phyloP scores from a whole-genome alignment of 345 rosid genomes.

The Theobroma cacao region DNA sequence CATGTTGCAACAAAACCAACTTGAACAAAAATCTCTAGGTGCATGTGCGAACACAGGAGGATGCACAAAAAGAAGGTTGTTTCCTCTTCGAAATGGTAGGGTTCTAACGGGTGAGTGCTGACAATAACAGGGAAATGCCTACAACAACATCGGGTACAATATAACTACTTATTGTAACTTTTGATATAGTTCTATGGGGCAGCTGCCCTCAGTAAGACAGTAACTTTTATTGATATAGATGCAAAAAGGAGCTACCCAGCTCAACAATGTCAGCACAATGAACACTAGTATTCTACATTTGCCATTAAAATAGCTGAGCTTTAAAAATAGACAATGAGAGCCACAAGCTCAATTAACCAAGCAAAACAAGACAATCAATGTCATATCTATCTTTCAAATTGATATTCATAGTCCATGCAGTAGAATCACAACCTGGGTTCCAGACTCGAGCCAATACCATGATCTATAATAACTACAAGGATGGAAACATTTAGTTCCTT shows the following conservation, averaged over 20 bases:
- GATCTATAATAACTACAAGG: neutral
- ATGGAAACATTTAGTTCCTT: neutral
- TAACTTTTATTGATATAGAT: neutral
- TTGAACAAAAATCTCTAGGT: neutral
- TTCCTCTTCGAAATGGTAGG: neutral
- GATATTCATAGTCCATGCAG: neutral
- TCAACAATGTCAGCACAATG: neutral
- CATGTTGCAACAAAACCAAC: neutral
- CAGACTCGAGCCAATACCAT: neutral
- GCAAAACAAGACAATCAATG: neutral
- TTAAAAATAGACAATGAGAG: too few relatives aligned
- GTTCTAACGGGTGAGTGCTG: neutral
- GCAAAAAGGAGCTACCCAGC: neutral
- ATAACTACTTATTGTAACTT: too few relatives aligned
- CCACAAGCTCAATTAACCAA: neutral
- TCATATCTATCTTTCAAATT: neutral
- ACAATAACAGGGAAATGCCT: neutral
- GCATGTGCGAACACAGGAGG: neutral
- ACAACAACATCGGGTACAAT: neutral
- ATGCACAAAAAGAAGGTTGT: neutral
- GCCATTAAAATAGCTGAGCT: neutral
- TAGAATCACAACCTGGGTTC: neutral
- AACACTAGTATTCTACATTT: neutral
- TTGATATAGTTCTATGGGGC: neutral
- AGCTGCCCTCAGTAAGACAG: neutral